Evolutionary conservation across 148 eudicot species (phyloP).

Genomic region (Mesembryanthemum crystallinum): DNA sequence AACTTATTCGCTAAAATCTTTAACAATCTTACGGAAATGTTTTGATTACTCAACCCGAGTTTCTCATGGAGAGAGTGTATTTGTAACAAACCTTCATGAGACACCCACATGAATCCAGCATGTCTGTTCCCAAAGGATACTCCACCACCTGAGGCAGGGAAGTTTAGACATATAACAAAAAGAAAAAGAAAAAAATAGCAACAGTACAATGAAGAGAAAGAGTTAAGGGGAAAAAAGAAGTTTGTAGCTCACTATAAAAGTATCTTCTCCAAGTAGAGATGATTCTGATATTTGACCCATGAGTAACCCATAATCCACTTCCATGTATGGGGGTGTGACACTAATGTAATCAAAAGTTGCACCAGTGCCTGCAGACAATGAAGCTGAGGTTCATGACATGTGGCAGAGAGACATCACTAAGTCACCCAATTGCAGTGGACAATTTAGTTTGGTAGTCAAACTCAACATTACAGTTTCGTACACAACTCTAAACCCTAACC

Average conservation of each 20-base stretch:
- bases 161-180: neutral
- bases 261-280: conserved; percentile 66
- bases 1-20: neutral
- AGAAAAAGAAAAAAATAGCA: neutral
- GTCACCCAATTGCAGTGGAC: too few species aligned
- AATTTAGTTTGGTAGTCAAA: too few species aligned
- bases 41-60: neutral
- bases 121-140: conserved; percentile 72
- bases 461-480: too few species aligned
- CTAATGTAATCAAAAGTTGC: conserved; percentile 77
- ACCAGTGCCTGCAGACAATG: conserved; percentile 52
- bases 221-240: neutral
- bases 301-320: conserved; percentile 74
- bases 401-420: neutral
- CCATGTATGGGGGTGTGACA: conserved; percentile 86
- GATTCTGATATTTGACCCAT: conserved; percentile 79
- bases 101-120: conserved; percentile 78
- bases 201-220: neutral
- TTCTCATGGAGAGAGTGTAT: neutral
- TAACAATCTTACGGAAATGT: neutral
- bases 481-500: too few species aligned
- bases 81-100: conserved; percentile 60
- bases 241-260: conserved; percentile 65
- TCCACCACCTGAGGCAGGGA: conserved; percentile 62
- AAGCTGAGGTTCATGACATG: neutral